A percentile compares a stretch with the other conserved stretches of the same genome.
These are phyloP conservation scores for Debaryomyces udenii DNA, from an alignment of 1,139 yeast species.

Conservation along the genomic window DNA sequence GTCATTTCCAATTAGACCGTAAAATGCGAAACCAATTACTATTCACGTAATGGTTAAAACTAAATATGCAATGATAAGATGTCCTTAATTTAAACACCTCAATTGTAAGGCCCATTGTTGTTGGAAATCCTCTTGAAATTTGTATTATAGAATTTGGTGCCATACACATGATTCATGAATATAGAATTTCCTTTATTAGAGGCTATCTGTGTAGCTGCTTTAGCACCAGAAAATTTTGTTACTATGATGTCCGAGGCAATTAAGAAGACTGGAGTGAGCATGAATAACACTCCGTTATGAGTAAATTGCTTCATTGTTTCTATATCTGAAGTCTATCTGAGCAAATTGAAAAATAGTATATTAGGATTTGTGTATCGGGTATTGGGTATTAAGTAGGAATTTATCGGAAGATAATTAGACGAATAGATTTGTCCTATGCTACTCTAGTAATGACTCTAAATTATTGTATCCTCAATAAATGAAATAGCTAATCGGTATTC, in stretches of 20 bases:
- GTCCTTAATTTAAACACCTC: not conserved
- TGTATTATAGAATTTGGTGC: constrained; percentile 14
- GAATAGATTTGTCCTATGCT: too few relatives aligned
- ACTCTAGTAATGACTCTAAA: too few relatives aligned
- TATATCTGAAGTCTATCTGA: too few relatives aligned
- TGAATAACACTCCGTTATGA: constrained; percentile 24
- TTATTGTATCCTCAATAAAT: too few relatives aligned
- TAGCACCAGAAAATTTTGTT: constrained; percentile 20
- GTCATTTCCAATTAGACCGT: too few relatives aligned
- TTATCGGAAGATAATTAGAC: too few relatives aligned
- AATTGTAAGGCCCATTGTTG: constrained; percentile 1
- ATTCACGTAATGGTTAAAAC: too few relatives aligned
- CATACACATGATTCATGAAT: constrained; percentile 13
- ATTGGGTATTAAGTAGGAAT: too few relatives aligned
- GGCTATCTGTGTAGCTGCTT: constrained; percentile 12
- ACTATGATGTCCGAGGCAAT: constrained; percentile 29
- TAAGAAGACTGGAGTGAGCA: constrained; percentile 30
- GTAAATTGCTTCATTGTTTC: constrained; percentile 19
- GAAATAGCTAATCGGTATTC: not conserved
- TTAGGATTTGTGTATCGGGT: too few relatives aligned
- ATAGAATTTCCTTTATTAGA: constrained; percentile 13
- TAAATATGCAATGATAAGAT: too few relatives aligned
- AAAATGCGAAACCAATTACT: not conserved
- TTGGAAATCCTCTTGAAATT: constrained; percentile 11
- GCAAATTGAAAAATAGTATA: too few relatives aligned